Evolutionary conservation across 305 asterid species (phyloP).

Genomic region (Fraxinus dipetala): DNA sequence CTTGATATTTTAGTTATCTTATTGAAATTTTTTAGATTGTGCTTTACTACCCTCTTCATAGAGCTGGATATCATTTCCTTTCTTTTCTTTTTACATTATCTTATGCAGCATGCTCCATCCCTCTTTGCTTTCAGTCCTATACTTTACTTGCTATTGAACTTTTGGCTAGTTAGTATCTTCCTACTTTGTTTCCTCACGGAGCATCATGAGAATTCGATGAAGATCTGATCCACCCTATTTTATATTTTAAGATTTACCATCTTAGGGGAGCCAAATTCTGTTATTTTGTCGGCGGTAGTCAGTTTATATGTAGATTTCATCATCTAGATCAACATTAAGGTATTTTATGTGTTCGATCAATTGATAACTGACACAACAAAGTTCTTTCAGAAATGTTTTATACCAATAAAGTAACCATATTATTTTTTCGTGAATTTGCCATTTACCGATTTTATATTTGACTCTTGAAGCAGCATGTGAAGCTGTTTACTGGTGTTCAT

Average conservation of each 20-base stretch:
- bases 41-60: not conserved
- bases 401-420: not conserved
- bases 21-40: not conserved
- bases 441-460: not conserved
- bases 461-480: not conserved
- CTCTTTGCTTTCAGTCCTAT: conserved; percentile 13
- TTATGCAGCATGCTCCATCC: not conserved
- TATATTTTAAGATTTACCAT: conserved; percentile 16
- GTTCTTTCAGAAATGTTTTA: not conserved
- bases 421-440: not conserved
- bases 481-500: not conserved
- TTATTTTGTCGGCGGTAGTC: not conserved
- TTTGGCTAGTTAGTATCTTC: conserved; percentile 1
- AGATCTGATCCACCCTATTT: not conserved
- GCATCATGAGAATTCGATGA: conserved; percentile 2
- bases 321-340: not conserved
- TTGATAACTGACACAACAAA: not conserved
- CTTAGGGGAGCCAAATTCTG: not conserved
- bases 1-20: conserved; percentile 13
- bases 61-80: not conserved
- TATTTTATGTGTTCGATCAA: not conserved
- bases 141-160: not conserved
- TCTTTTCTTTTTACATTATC: not conserved
- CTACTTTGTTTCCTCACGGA: not conserved
- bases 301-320: not conserved